Evolutionary conservation across 192 early-diverging fungal genomes (phyloP), one percentile per base, ranked within the genome.

Genomic region (Obelidium mucronatum): DNA sequence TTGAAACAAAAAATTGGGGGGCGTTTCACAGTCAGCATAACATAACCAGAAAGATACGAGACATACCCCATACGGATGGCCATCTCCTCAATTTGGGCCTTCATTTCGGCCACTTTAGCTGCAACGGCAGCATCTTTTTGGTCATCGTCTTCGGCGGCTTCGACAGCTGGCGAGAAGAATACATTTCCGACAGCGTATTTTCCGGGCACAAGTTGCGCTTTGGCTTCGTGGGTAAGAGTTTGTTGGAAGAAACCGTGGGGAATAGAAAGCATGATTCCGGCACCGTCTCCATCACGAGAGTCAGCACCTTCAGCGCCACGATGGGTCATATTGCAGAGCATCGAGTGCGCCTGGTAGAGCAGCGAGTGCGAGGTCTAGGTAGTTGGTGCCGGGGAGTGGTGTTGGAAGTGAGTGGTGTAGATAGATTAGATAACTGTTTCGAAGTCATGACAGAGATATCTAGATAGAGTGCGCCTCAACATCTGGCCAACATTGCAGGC

Each of bases 241-340:
- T 74, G 55, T 19, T 30, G 35, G 76, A 99, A 89, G 75, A 97
- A 91, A 56, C 89, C 82, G 88, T 99, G 95, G 31, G 97, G 97
- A 80, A 99, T 96, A 26, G 91, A 89, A 3, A 92, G 86, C 97
- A 99, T 99, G 55, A 97, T 92, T 66, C 97, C 97, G n/a, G 96
- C 96, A 75, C 96, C 97, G 83, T 99, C 97, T 73, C 97, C 97
- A 78, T 99, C 97, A 34, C 96, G 91, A 60, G 91, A 89, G 79
- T 98, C 96, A 48, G 96, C 94, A 65, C 94, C 94, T 4, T 91
- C 90, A 17, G 96, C 97, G 76, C 97, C 97, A 73, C 97, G 91
- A 84, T 99, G 97, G 67, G 95, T 96, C 97, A 99, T 99, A 87
- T 99, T 98, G 90, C 96, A 97, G 39, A 99, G 92, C 77, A 99